These are phyloP conservation scores for Lathyrus aphaca DNA, from an alignment of 306 rosid genomes.

Conservation along the genomic window DNA sequence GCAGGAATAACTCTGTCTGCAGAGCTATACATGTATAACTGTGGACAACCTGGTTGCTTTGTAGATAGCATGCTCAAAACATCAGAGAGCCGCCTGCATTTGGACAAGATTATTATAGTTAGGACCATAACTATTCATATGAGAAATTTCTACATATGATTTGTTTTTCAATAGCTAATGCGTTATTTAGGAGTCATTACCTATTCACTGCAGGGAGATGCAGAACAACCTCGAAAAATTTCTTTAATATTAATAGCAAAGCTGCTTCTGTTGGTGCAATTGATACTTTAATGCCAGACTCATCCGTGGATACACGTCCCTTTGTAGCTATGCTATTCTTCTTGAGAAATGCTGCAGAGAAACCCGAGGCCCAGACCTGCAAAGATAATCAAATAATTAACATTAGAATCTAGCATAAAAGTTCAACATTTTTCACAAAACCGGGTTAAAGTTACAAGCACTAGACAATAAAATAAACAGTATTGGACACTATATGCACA, in stretches of 20 bases:
- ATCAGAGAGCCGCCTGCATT: constrained; percentile 90
- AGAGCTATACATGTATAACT: constrained; percentile 84
- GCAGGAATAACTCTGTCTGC: constrained; percentile 93
- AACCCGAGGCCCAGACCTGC: constrained; percentile 99
- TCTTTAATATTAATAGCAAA: constrained; percentile 67
- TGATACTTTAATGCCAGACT: constrained; percentile 51
- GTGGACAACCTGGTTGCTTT: constrained; percentile 89
- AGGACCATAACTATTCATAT: constrained; percentile 6
- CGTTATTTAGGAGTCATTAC: constrained; percentile 43
- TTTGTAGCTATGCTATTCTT: constrained; percentile 84
- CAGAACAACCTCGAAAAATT: constrained; percentile 76
- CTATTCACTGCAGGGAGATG: constrained; percentile 87
- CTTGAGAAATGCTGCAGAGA: constrained; percentile 94
- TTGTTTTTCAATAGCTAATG: neutral
- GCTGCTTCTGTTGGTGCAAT: constrained; percentile 75
- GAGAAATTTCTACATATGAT: constrained; percentile 5
- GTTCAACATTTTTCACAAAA: constrained; percentile 1
- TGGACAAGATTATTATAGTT: constrained; percentile 10
- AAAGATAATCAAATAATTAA: constrained; percentile 33
- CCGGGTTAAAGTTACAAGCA: neutral
- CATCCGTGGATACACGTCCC: constrained; percentile 50
- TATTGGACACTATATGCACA: constrained; percentile 18
- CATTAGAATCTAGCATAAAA: constrained; percentile 17
- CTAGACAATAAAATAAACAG: constrained; percentile 18
- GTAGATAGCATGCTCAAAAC: constrained; percentile 70